These are phyloP conservation scores for Cladophialophora bantiana DNA, from an alignment of 2,329 filamentous ascomycete genomes.

Conservation along the genomic window DNA sequence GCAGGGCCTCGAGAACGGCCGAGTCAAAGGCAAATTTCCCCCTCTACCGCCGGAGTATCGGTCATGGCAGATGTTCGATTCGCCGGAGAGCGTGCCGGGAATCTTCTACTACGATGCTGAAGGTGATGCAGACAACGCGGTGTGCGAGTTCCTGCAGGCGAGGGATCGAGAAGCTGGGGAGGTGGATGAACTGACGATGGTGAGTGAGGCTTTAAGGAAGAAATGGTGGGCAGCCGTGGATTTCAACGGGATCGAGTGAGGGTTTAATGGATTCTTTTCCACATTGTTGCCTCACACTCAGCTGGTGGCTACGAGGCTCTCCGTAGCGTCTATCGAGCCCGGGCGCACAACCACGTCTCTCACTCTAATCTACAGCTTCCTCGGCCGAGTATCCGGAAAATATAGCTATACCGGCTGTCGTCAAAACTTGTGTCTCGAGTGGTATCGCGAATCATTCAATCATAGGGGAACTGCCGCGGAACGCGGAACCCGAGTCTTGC, in stretches of 20 bases:
- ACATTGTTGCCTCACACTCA: too few relatives aligned
- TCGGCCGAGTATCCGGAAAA: too few relatives aligned
- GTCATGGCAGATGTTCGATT: conserved; percentile 29
- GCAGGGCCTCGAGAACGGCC: conserved; percentile 10
- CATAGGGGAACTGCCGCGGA: too few relatives aligned
- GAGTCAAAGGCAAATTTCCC: conserved; percentile 1
- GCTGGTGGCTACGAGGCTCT: too few relatives aligned
- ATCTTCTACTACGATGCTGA: conserved; percentile 35
- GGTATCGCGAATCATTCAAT: too few relatives aligned
- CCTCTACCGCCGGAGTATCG: conserved; percentile 21
- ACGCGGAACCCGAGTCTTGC: too few relatives aligned
- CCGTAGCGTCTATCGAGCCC: too few relatives aligned
- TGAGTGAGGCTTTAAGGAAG: conserved; percentile 21
- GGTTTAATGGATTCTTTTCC: neutral
- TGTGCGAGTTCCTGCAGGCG: conserved; percentile 24
- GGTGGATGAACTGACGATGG: conserved; percentile 25
- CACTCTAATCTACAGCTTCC: too few relatives aligned
- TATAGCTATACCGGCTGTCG: too few relatives aligned
- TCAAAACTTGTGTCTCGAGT: too few relatives aligned
- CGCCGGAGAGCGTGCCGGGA: conserved; percentile 21
- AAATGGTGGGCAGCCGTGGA: conserved; percentile 25
- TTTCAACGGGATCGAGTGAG: conserved; percentile 19
- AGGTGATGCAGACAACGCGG: conserved; percentile 31
- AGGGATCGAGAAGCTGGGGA: conserved; percentile 18
- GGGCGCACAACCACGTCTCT: too few relatives aligned